Base-by-base conservation (phyloP, 169 alveolate species). In the Plasmodium fragile region DNA sequence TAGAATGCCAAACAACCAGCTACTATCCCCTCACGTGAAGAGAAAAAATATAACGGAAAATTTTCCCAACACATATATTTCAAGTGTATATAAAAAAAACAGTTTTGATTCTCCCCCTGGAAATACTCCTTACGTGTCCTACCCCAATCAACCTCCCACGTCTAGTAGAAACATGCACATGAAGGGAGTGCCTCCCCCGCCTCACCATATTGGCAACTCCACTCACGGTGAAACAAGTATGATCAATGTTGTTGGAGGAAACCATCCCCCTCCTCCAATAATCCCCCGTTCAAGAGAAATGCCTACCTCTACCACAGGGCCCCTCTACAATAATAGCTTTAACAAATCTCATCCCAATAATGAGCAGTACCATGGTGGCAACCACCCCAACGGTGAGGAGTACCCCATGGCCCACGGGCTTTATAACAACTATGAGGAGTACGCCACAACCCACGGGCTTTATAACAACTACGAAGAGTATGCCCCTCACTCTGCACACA, bases 141-240 rank as follows among this genome's bases (percentile, higher is more conserved):
- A 65, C 75, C 8, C 75, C 16, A 65, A 65, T 28, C 75, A 65
- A 5, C 75, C 16, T 18, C 75, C 75, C 2, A 65, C 75, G n/a
- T 65, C 75, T 65, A 22, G 36, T 65, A 65, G 16, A 1, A 65
- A 1, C 25, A 0, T 65, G 6, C 75, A 65, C 75, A 65, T 65
- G 36, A 65, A 28, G 36, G 75, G 75, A 65, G 75, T 65, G 75
- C 75, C 75, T 25, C 75, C 75, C 73, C 73, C 32, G 10, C 75
- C 75, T 25, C 75, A n/a, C 28, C 30, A 6, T 3, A 59, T 59
- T 59, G 36, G 34, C 0, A 25, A 4, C 34, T n/a, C 73, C 28
- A 18, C 8, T 59, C 73, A 65, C 39, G 25, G 18, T 6, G 75
- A 65, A 65, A 16, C 36, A 4, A 4, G 25, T n/a, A 65, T 22